phyloP scores from a whole-genome alignment of 2,329 filamentous ascomycete species.

The Escovopsis sp. region DNA sequence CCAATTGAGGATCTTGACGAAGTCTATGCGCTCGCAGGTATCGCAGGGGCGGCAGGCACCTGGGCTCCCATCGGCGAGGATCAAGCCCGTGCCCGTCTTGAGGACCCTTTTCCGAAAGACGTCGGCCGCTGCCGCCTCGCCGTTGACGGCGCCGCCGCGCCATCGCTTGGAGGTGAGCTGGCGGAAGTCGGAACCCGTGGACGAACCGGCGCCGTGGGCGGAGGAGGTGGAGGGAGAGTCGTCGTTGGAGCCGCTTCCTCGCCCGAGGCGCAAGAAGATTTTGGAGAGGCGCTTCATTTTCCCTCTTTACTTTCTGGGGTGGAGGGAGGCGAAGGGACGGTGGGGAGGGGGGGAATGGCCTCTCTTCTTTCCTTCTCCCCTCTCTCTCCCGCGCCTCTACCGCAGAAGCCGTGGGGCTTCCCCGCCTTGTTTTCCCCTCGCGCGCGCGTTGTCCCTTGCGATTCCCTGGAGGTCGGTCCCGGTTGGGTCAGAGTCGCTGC shows the following conservation, averaged over 20 bases:
- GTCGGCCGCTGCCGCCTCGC: constrained; percentile 2
- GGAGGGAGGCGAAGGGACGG: background rate
- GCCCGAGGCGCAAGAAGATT: constrained; percentile 18
- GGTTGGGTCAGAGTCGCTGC: too few relatives aligned
- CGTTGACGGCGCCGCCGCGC: constrained; percentile 6
- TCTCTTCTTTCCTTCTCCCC: background rate
- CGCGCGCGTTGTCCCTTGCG: too few relatives aligned
- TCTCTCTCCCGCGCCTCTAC: too few relatives aligned
- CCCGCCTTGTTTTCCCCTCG: too few relatives aligned
- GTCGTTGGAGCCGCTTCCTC: constrained; percentile 9
- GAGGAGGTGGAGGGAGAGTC: constrained; percentile 6
- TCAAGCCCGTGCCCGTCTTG: constrained; percentile 13
- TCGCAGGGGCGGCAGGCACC: constrained; percentile 12
- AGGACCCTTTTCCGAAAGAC: constrained; percentile 3
- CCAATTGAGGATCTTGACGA: constrained; percentile 21
- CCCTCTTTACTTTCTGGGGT: background rate
- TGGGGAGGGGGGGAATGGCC: too few relatives aligned
- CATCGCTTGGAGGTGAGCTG: constrained; percentile 16
- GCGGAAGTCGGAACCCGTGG: constrained; percentile 15
- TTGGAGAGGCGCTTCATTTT: constrained; percentile 23
- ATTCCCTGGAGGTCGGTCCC: too few relatives aligned
- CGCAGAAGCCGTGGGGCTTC: too few relatives aligned
- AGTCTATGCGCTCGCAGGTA: constrained; percentile 20
- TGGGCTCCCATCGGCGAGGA: constrained; percentile 13
- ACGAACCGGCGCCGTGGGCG: constrained; percentile 5